Evolutionary conservation across 2,329 filamentous ascomycete genomes (phyloP).

Genomic region (Talaromyces sp.): DNA sequence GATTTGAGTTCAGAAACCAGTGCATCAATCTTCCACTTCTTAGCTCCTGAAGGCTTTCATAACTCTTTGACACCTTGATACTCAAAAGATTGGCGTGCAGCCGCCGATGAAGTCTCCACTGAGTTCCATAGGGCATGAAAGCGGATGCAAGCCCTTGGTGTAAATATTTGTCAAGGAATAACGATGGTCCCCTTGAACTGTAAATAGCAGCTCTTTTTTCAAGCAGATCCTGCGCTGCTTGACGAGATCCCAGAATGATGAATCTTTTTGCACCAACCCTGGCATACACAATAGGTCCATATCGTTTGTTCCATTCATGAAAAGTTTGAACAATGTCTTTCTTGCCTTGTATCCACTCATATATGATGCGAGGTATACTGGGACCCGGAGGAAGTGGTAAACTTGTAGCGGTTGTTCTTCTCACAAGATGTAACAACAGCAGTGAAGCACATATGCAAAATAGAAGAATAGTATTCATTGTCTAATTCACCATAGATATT

Average conservation of each 20-base stretch:
- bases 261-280: constrained; percentile 4
- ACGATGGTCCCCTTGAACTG: constrained; percentile 17
- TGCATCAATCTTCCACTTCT: constrained; percentile 20
- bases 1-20: constrained; percentile 18
- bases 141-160: constrained; percentile 7
- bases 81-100: constrained; percentile 8
- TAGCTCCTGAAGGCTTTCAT: constrained; percentile 20
- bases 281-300: constrained; percentile 17
- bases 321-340: not conserved
- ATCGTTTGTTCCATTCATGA: constrained; percentile 10
- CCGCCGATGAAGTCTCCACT: constrained; percentile 19
- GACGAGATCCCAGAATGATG: constrained; percentile 16
- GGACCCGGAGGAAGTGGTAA: not conserved
- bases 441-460: not conserved
- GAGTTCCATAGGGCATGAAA: constrained; percentile 18
- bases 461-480: not conserved
- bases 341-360: not conserved
- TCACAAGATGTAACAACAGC: not conserved
- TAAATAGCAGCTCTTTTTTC: constrained; percentile 17
- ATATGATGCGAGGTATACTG: not conserved
- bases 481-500: too few relatives aligned
- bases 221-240: constrained; percentile 18
- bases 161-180: constrained; percentile 17
- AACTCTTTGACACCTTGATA: constrained; percentile 8
- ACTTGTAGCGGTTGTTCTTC: not conserved